phyloP scores from a whole-genome alignment of 1,139 yeast species.

The Geotrichum citri-aurantii region DNA sequence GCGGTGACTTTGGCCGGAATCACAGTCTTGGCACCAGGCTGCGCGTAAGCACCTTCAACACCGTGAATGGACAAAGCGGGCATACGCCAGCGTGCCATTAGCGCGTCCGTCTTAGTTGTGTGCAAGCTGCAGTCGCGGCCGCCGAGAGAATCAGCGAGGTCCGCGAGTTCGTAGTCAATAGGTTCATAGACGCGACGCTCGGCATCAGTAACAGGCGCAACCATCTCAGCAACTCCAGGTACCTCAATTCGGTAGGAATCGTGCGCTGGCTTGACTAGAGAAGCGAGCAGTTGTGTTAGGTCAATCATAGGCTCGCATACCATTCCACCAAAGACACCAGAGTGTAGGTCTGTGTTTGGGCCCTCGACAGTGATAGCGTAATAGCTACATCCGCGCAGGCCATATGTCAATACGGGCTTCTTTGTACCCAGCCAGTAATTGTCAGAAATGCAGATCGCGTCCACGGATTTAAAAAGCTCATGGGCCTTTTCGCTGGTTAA shows the following conservation, averaged over 20 bases:
- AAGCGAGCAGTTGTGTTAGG: constrained; percentile 64
- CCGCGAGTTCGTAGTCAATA: constrained; percentile 79
- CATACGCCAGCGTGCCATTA: constrained; percentile 98
- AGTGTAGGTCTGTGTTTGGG: constrained; percentile 95
- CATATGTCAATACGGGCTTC: constrained; percentile 95
- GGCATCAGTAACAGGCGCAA: constrained; percentile 76
- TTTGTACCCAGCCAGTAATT: constrained; percentile 98
- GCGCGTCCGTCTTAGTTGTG: constrained; percentile 62
- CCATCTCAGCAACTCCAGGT: constrained; percentile 88
- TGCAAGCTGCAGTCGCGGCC: constrained; percentile 67
- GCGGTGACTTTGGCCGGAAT: constrained; percentile 93
- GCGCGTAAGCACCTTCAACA: constrained; percentile 93
- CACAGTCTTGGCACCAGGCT: constrained; percentile 95
- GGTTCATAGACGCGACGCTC: constrained; percentile 75
- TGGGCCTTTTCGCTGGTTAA: constrained; percentile 66
- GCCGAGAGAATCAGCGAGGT: constrained; percentile 83
- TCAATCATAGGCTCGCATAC: constrained; percentile 98
- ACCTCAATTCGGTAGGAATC: constrained; percentile 79
- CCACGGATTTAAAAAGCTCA: constrained; percentile 74
- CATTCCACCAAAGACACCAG: constrained; percentile 96
- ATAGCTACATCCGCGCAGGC: constrained; percentile 93
- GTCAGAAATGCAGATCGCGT: constrained; percentile 93
- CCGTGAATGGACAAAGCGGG: constrained; percentile 97
- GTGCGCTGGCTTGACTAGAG: constrained; percentile 54
- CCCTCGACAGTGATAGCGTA: constrained; percentile 78